Conservation (phyloP, 805 yeast species). For the Sungouiozyma ichnusensis region DNA sequence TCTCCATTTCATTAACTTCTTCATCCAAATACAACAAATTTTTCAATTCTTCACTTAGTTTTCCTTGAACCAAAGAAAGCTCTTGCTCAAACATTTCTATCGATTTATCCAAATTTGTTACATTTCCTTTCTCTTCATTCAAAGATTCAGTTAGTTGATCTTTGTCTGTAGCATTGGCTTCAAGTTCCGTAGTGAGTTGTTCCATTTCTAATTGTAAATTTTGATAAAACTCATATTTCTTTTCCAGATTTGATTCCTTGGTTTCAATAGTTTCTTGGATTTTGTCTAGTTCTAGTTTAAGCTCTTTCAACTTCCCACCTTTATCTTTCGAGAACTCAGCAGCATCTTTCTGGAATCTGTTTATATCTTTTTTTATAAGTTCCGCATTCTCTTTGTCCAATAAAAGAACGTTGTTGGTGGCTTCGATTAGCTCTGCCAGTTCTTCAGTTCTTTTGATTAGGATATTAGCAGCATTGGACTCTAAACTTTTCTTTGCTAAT, state of each 20-base stretch:
- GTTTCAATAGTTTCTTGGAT: conserved; percentile 30
- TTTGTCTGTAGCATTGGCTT: conserved; percentile 34
- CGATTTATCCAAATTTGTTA: conserved; percentile 19
- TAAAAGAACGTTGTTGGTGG: background rate
- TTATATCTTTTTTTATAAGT: conserved; percentile 1
- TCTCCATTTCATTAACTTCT: conserved; percentile 55
- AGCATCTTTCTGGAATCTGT: conserved; percentile 60
- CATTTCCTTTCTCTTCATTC: conserved; percentile 28
- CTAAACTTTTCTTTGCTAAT: conserved; percentile 43
- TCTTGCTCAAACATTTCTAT: conserved; percentile 15
- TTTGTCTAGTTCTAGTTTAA: conserved; percentile 40
- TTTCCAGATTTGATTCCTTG: conserved; percentile 34
- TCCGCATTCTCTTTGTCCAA: conserved; percentile 35
- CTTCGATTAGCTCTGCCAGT: conserved; percentile 27
- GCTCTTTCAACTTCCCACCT: conserved; percentile 63
- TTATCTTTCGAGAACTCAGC: conserved; percentile 71
- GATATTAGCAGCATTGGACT: conserved; percentile 45
- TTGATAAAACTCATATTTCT: conserved; percentile 46
- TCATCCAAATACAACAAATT: conserved; percentile 61
- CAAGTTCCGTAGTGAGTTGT: conserved; percentile 50
- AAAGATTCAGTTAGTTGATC: conserved; percentile 29
- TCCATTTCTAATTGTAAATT: conserved; percentile 60
- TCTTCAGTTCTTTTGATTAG: conserved; percentile 41
- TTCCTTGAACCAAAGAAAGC: conserved; percentile 19
- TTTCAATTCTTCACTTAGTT: conserved; percentile 36